Evolutionary conservation across 106 monocot genomes (phyloP), one percentile per base, ranked within the genome.

Genomic region (Triglochin maritima): DNA sequence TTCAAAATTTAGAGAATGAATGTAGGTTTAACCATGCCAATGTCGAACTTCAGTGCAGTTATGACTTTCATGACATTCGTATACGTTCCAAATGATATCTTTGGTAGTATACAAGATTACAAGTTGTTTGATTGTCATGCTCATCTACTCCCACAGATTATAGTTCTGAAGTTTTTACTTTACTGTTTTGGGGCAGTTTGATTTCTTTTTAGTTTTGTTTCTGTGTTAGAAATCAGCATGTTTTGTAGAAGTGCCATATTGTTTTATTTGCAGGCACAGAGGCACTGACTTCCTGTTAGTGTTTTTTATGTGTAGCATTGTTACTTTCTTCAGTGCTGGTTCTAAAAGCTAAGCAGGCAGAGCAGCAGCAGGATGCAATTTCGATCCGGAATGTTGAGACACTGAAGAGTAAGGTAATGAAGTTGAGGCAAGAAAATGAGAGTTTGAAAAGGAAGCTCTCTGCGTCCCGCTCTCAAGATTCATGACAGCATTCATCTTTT

Each of bases 331-430:
- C 78, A 89, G 89, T 86, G 65, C 49, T 74, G 47, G 67, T 54
- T 47, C 71, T 74, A 11, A 79, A 58, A 69, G 71, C 49, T 4
- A 89, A 83, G 70, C 89, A 83, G 59, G 76, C 59, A 58, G 83
- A 89, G 50, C 85, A 83, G 58, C 79, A 83, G 69, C 80, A 71
- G 42, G 86, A 86, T 57, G 75, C 83, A 2, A 74, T 89, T 64
- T 86, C 85, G 10, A 71, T 83, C 43, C 85, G 72, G 49, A 83
- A 89, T 61, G 81, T 85, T 3, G 89, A 89, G 63, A 69, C 79
- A 46, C 58, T 85, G 64, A 89, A 89, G 76, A 80, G 83, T 62
- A 89, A 85, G 78, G 59, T 85, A 13, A 89, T 89, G 89, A 89
- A 77, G 64, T 80, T 89, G 2, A 63, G 83, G 51, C 78, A 81